phyloP scores from a whole-genome alignment of 73 alveolate species.

The Paramecium bursaria region DNA sequence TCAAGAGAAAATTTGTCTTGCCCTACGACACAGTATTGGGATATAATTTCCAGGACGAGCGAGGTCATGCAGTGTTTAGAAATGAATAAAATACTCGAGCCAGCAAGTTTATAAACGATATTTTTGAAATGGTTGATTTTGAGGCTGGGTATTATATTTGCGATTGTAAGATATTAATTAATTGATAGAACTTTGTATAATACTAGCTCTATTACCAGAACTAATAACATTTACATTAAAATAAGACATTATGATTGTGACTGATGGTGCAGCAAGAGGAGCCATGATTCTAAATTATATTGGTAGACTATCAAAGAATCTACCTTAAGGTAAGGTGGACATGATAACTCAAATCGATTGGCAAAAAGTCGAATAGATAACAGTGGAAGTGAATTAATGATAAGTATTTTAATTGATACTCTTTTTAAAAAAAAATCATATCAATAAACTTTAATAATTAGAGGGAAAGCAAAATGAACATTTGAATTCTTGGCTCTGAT shows the following conservation, averaged over 20 bases:
- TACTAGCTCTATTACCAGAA: slow-evolving; percentile 30
- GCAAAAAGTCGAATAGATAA: too few species aligned
- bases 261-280: slow-evolving; percentile 54
- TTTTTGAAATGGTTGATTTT: slow-evolving; percentile 5
- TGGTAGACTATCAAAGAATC: too few species aligned
- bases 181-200: slow-evolving; percentile 43
- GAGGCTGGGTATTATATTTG: slow-evolving; percentile 21
- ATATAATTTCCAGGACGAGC: not conserved
- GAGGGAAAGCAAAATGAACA: slow-evolving; percentile 43
- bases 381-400: too few species aligned
- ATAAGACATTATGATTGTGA: slow-evolving; percentile 7
- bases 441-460: slow-evolving; percentile 47
- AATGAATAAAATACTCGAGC: slow-evolving; percentile 32
- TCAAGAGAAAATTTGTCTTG: not conserved
- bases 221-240: not conserved
- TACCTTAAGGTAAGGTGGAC: too few species aligned
- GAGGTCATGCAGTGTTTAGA: slow-evolving; percentile 1
- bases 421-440: too few species aligned
- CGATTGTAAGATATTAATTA: not conserved
- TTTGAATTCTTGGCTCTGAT: slow-evolving; percentile 48
- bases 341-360: too few species aligned
- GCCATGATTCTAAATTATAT: too few species aligned
- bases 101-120: not conserved
- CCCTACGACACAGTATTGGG: slow-evolving; percentile 52
- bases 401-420: too few species aligned